phyloP scores from a whole-genome alignment of 805 yeast genomes.

The Hanseniaspora hatyaiensis region DNA sequence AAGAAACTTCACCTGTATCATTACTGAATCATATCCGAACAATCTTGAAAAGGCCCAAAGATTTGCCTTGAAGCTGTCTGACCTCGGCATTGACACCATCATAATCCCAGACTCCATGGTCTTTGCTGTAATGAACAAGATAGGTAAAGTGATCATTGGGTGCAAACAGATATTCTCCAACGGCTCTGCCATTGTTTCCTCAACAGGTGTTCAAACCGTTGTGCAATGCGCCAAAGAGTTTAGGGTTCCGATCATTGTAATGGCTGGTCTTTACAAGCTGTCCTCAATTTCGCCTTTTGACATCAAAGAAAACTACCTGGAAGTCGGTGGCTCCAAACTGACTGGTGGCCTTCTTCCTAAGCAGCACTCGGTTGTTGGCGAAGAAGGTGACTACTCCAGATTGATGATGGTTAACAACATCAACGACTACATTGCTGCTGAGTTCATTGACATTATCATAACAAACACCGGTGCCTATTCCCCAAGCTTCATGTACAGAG shows the following conservation, averaged over 20 bases:
- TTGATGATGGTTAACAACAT: constrained; percentile 58
- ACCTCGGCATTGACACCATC: constrained; percentile 78
- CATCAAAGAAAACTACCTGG: constrained; percentile 59
- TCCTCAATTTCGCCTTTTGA: constrained; percentile 89
- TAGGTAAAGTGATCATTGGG: constrained; percentile 90
- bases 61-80: constrained; percentile 69
- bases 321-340: constrained; percentile 80
- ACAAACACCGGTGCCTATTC: constrained; percentile 95
- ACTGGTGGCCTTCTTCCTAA: constrained; percentile 70
- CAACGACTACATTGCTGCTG: constrained; percentile 86
- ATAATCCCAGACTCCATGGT: constrained; percentile 87
- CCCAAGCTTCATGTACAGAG: constrained; percentile 89
- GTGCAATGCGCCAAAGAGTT: constrained; percentile 94
- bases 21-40: constrained; percentile 87
- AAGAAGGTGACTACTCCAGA: constrained; percentile 35
- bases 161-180: constrained; percentile 88
- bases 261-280: constrained; percentile 85
- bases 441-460: constrained; percentile 82
- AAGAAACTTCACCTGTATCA: constrained; percentile 80
- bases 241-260: constrained; percentile 90
- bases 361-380: constrained; percentile 30
- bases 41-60: constrained; percentile 63
- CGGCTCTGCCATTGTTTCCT: constrained; percentile 82
- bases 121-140: constrained; percentile 92
- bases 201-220: constrained; percentile 84